Base-by-base conservation (phyloP, 345 rosid genomes). In the Gossypium longicalyx region DNA sequence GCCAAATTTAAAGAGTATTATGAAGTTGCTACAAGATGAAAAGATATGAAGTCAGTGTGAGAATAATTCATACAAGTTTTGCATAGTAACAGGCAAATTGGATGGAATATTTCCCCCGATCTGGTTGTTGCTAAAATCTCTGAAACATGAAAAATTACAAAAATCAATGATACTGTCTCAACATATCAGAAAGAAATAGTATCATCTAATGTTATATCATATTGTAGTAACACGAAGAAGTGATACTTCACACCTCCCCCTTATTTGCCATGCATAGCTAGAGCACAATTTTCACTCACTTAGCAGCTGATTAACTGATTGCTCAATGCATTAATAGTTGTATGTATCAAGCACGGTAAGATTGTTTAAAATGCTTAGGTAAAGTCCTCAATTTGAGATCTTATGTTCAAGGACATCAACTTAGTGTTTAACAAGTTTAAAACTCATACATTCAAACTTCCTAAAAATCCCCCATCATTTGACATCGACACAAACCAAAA, bases 61-160 rank as follows among this genome's bases (percentile, higher is more conserved):
- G 45, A 15, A 29, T 60, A 67, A n/a, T 56, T 74, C 93, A 19
- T 86, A 91, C 71, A 67, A 48, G 71, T 23, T 67, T 67, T 67
- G 71, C 97, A 96, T 45, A n/a, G 98, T 87, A 70, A 75, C 76
- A 8, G 99, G 99, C 76, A 96, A 86, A 82, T 53, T 86, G 76
- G 90, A 76, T 38, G 99, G 99, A 77, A 96, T 93, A 79, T 74
- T 85, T 59, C 99, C 99, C 27, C 99, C 98, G 27, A 96, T 96
- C 47, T 11, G 91, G 78, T 96, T 96, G 85, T 86, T 93, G 88
- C 97, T 93, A 52, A 96, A 86, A 80, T 90, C 97, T 85, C 99
- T 96, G 91, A 38, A 76, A 76, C 12, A 72, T 44, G 38, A 59
- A 48, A 76, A 67, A 53, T 27, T 38, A 68, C 66, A 76, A 43